Conservation (phyloP, 1,139 yeast species). For the Hanseniaspora gamundiae region DNA sequence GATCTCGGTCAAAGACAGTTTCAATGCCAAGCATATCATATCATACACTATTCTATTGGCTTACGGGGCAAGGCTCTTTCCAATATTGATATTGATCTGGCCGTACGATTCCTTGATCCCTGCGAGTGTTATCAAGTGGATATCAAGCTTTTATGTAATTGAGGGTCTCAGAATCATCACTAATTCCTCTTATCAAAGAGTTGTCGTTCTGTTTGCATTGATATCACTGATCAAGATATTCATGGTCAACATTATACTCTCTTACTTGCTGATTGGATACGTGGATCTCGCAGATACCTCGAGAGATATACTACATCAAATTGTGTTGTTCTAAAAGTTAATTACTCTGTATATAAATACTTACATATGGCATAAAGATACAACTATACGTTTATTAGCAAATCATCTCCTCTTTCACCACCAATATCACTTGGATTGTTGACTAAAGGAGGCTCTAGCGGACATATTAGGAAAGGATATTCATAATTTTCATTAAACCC, state of each 20-base stretch:
- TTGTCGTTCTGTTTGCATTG: slow-evolving; percentile 21
- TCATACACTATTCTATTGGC: slow-evolving; percentile 64
- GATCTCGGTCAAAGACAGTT: not conserved
- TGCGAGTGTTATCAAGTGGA: slow-evolving; percentile 44
- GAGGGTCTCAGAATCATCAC: slow-evolving; percentile 56
- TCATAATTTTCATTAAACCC: slow-evolving; percentile 48
- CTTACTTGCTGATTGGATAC: not conserved
- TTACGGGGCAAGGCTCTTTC: slow-evolving; percentile 67
- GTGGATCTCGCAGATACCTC: not conserved
- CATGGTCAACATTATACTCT: slow-evolving; percentile 18
- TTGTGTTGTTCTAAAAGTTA: not conserved
- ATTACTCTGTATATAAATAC: too few relatives aligned
- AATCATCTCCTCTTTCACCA: not conserved
- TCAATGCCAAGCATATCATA: slow-evolving; percentile 23
- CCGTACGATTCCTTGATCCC: slow-evolving; percentile 76
- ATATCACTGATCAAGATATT: slow-evolving; percentile 17
- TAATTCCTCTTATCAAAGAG: slow-evolving; percentile 29
- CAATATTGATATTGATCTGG: slow-evolving; percentile 94
- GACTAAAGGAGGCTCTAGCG: slow-evolving; percentile 58
- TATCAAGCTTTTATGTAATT: slow-evolving; percentile 49
- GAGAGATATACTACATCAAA: not conserved
- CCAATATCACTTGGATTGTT: slow-evolving; percentile 4
- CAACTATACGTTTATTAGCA: not conserved
- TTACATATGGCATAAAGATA: not conserved
- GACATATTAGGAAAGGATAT: slow-evolving; percentile 58